A percentile compares a stretch with the other conserved stretches of the same genome.
Evolutionary conservation across 2,329 filamentous ascomycete species (phyloP).

Genomic region (Aspergillus hiratsukae): DNA sequence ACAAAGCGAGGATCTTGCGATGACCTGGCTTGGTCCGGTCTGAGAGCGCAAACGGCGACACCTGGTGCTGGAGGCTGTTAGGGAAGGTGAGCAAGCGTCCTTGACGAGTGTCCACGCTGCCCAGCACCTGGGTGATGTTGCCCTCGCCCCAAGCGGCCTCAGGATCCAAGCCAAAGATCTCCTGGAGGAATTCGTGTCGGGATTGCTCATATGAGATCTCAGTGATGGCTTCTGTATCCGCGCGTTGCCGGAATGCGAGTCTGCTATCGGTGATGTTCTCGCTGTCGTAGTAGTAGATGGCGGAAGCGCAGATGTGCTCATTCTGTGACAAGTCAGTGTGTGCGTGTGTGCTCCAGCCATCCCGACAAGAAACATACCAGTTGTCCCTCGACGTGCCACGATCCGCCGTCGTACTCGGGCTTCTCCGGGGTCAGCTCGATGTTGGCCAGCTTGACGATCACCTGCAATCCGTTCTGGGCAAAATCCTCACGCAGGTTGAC

Average conservation of each 20-base stretch:
- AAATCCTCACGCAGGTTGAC: conserved; percentile 26
- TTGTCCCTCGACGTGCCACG: conserved; percentile 45
- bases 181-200: conserved; percentile 1
- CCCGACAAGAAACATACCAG: conserved; percentile 11
- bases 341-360: background rate
- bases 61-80: conserved; percentile 45
- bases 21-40: conserved; percentile 52
- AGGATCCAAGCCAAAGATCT: conserved; percentile 20
- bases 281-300: conserved; percentile 61
- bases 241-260: conserved; percentile 48
- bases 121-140: conserved; percentile 9
- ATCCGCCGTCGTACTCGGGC: conserved; percentile 48
- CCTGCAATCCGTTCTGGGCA: conserved; percentile 29
- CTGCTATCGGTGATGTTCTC: conserved; percentile 56
- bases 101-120: conserved; percentile 2
- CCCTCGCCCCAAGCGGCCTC: background rate
- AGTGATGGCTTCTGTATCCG: background rate
- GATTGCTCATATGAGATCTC: conserved; percentile 1
- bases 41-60: conserved; percentile 47
- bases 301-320: conserved; percentile 60
- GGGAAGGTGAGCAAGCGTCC: conserved; percentile 10
- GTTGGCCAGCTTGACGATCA: conserved; percentile 60
- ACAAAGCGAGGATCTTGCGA: conserved; percentile 54
- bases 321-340: conserved; percentile 35
- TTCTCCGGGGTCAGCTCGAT: conserved; percentile 58